Evolutionary conservation across 305 asterid species (phyloP), one percentile per base, ranked within the genome.

Genomic region (Plantago coronopus): DNA sequence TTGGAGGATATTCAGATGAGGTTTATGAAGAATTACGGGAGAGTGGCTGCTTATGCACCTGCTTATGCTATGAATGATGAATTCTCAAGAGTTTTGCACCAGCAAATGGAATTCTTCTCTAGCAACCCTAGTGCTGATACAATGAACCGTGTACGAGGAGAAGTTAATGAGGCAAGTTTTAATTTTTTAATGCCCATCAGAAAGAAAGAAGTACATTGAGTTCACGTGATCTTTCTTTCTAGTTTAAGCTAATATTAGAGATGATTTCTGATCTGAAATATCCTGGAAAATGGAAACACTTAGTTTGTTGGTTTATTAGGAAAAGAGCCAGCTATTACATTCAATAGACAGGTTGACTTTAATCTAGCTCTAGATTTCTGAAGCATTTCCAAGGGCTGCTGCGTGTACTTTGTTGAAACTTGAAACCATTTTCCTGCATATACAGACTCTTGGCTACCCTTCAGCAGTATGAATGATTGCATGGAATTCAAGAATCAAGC

Each of bases 11-110:
- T 91, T 66, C 97, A 79, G 19, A 91, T 91, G 98, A 82, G 98
- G 70, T 91, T 91, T 69, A 86, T 88, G 94, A 91, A 91, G 77
- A 91, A 88, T 73, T 86, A 91, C 62, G 94, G 95, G 46, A 85
- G 75, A 74, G 93, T 85, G 63, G 94, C 90, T 62, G 60, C 83
- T 59, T 78, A 66, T 74, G 95, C 98, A 29, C 95, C 96, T 73
- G 98, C 98, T 57, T 91, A 91, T 63, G 86, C 97, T 15, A 91
- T 91, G 97, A 91, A 91, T 72, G 98, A 91, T 76, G 96, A 91
- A 72, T 86, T 88, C 74, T 91, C 98, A 12, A 80, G 98, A 79
- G 96, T 88, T 66, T 72, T 91, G 71, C 98, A 91, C 79, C 96
- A 86, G 75, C 98, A 91, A 78, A 91, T 91, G 98, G 98, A 91